These are phyloP conservation scores for Gigaspora rosea DNA, from an alignment of 192 early-diverging fungal species.

Conservation along the genomic window DNA sequence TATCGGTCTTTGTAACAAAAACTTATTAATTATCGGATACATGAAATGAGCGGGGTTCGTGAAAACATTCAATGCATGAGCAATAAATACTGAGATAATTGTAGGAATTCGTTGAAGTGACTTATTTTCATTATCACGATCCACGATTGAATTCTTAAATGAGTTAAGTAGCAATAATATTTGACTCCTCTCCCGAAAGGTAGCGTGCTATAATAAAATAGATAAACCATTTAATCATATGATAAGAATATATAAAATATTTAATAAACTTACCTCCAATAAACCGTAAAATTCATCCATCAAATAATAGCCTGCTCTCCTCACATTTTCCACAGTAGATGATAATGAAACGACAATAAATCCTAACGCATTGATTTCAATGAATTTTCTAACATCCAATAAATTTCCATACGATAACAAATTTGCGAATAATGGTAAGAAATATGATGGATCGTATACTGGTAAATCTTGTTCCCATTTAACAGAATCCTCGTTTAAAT, in stretches of 20 bases:
- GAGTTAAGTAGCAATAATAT: constrained; percentile 64
- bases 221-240: not conserved
- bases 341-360: constrained; percentile 67
- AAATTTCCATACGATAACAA: constrained; percentile 49
- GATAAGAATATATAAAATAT: constrained; percentile 4
- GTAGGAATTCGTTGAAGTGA: constrained; percentile 62
- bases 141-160: constrained; percentile 68
- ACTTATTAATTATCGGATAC: constrained; percentile 74
- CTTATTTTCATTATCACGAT: constrained; percentile 40
- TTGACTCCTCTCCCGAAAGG: constrained; percentile 72
- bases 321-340: constrained; percentile 51
- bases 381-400: constrained; percentile 61
- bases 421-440: constrained; percentile 69
- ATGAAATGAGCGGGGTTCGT: constrained; percentile 74
- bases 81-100: constrained; percentile 67
- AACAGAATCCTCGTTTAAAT: no score
- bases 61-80: constrained; percentile 60
- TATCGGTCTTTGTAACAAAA: constrained; percentile 68
- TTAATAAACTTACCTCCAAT: constrained; percentile 45
- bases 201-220: constrained; percentile 34
- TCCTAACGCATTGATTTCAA: constrained; percentile 73
- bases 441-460: constrained; percentile 68
- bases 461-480: constrained; percentile 30
- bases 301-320: constrained; percentile 66
- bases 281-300: constrained; percentile 65